phyloP scores from a whole-genome alignment of 129 eudicot species.

The Ambrosia trifida region DNA sequence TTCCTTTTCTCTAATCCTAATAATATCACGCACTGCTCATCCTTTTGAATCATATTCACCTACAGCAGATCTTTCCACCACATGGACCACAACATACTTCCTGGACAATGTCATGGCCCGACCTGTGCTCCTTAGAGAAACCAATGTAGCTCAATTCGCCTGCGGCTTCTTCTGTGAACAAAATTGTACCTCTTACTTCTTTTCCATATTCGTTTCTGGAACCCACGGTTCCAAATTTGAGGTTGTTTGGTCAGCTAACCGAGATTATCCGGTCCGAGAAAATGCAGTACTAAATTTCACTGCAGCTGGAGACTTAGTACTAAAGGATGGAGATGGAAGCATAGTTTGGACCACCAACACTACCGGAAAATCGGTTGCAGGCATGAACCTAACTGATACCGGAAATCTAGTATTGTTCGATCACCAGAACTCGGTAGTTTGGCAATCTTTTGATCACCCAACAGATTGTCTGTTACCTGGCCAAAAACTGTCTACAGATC shows the following conservation, averaged over 20 bases:
- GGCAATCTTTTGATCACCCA: too few relatives aligned
- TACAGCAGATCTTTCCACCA: conserved; percentile 8
- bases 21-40: background rate
- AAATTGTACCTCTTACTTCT: background rate
- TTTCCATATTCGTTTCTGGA: background rate
- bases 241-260: conserved; percentile 40
- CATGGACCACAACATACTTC: background rate
- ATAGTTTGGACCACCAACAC: too few relatives aligned
- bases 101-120: too few relatives aligned
- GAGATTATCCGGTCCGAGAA: conserved; percentile 13
- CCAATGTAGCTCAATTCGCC: background rate
- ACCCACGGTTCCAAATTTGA: background rate
- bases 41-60: background rate
- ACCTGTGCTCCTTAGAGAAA: background rate
- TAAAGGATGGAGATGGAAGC: conserved; percentile 25
- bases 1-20: background rate
- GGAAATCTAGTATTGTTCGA: too few relatives aligned
- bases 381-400: too few relatives aligned
- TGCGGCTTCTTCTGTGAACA: conserved; percentile 27
- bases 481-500: conserved; percentile 19
- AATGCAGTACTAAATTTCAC: conserved; percentile 20
- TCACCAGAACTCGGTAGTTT: too few relatives aligned
- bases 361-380: too few relatives aligned
- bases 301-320: conserved; percentile 27
- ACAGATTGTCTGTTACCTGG: too few relatives aligned